Base-by-base conservation (phyloP, 179 eudicot species). In the Beta lomatogona region DNA sequence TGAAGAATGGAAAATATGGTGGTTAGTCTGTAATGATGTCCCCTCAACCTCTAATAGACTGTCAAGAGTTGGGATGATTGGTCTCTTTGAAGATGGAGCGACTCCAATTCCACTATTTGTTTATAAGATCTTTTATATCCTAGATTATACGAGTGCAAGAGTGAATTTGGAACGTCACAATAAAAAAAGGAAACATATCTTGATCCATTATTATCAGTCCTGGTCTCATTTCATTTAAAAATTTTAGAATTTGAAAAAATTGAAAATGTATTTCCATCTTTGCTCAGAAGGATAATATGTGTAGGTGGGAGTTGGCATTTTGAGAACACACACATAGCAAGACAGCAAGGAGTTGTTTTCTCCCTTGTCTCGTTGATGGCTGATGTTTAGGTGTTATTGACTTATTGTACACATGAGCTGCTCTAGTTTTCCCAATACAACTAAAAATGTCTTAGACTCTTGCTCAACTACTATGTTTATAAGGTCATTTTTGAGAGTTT, bases 31-130 rank as follows among this genome's bases (percentile, higher is more conserved):
- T 28, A 7, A 25, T 73, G 61, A 22, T 14, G 36, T 52, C 21
- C 61, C 7, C 45, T 14, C 4, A 14, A 1, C n/a, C 13, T 53
- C 22, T 73, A 15, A 28, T 25, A 72, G 12, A 71, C 9, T 31
- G 41, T 25, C 13, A 5, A 79, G 36, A 57, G 25, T 22, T 68
- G 48, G 57, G 11, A 65, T 46, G 58, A 50, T 6, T 21, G 10
- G 70, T 72, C 46, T 50, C n/a, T 80, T 48, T 66, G 58, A 46
- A 82, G 18, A 12, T 80, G 78, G 54, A 64, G 5, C 60, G 46
- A 22, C 2, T 61, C 8, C 50, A 19, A 8, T 64, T 64, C 12
- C 15, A 12, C 28, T 0, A 14, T 57, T 36, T 36, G 7, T 58
- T 22, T 16, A 13, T 79, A 9, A 13, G 7, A 36, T n/a, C 31